phyloP scores from a whole-genome alignment of 2,329 filamentous ascomycete species.

The Tolypocladium sp. region DNA sequence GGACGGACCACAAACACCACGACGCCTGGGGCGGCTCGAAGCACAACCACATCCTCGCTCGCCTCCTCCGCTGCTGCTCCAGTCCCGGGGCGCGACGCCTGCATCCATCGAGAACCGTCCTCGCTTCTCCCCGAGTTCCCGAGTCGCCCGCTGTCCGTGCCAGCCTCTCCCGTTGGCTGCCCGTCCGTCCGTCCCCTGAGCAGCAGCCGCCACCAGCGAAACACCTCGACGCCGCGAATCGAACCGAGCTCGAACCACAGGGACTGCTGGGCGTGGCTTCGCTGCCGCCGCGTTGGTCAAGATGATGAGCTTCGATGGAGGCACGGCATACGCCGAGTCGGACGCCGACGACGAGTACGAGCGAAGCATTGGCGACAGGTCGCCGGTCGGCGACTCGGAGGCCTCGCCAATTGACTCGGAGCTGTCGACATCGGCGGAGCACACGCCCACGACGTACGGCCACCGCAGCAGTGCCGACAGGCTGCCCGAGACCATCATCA shows the following conservation, averaged over 20 bases:
- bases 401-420: slow-evolving; percentile 64
- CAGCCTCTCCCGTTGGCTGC: neutral
- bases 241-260: neutral
- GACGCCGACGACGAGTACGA: slow-evolving; percentile 81
- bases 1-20: neutral
- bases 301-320: slow-evolving; percentile 53
- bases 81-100: neutral
- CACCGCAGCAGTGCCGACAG: slow-evolving; percentile 56
- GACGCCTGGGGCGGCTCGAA: neutral
- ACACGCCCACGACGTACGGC: slow-evolving; percentile 72
- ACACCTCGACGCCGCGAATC: neutral
- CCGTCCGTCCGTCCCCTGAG: neutral
- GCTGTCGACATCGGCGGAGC: slow-evolving; percentile 57
- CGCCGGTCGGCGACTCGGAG: slow-evolving; percentile 61
- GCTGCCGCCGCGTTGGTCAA: slow-evolving; percentile 9
- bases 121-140: neutral
- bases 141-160: neutral
- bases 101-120: neutral
- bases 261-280: neutral
- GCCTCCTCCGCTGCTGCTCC: neutral
- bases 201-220: neutral
- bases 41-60: neutral
- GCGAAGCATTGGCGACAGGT: slow-evolving; percentile 58
- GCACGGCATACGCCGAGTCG: slow-evolving; percentile 67
- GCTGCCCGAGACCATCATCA: slow-evolving; percentile 66